phyloP scores from a whole-genome alignment of 371 early-diverging fungal genomes.

The Mortierella sp. region DNA sequence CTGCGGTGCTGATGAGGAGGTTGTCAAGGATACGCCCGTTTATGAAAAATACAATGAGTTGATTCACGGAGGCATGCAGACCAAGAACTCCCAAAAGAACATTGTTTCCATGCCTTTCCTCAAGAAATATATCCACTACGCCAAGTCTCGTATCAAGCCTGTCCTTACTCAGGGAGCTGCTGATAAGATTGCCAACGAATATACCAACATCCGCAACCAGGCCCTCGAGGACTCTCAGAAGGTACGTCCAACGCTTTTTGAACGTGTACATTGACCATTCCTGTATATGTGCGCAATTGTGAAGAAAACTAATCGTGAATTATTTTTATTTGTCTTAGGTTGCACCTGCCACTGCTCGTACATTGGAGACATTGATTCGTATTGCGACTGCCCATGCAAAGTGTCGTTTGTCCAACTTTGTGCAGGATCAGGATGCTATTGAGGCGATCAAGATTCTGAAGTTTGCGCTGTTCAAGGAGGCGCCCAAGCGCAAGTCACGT shows the following conservation, averaged over 20 bases:
- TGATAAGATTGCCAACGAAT: conserved; percentile 83
- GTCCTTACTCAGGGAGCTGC: conserved; percentile 80
- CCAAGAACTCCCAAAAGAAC: conserved; percentile 60
- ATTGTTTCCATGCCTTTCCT: conserved; percentile 83
- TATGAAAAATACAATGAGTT: conserved; percentile 87
- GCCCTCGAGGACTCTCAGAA: conserved; percentile 56
- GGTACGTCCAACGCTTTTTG: conserved; percentile 12
- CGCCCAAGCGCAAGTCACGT: conserved; percentile 72
- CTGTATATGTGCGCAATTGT: neutral
- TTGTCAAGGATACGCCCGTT: conserved; percentile 73
- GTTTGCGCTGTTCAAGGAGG: conserved; percentile 95
- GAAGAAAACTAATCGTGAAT: neutral
- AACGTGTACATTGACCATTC: neutral
- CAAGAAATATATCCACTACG: conserved; percentile 90
- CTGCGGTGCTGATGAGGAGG: conserved; percentile 65
- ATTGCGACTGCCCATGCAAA: conserved; percentile 99
- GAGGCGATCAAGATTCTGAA: conserved; percentile 88
- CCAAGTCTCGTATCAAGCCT: conserved; percentile 81
- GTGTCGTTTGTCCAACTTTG: conserved; percentile 85
- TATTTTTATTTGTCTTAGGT: conserved; percentile 52
- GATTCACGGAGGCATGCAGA: conserved; percentile 59
- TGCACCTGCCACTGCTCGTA: conserved; percentile 97
- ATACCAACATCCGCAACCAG: conserved; percentile 80
- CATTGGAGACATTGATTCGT: conserved; percentile 99
- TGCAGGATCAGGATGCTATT: conserved; percentile 91